Evolutionary conservation across 306 rosid genomes (phyloP), one percentile per base, ranked within the genome.

Genomic region (Arachis stenosperma): DNA sequence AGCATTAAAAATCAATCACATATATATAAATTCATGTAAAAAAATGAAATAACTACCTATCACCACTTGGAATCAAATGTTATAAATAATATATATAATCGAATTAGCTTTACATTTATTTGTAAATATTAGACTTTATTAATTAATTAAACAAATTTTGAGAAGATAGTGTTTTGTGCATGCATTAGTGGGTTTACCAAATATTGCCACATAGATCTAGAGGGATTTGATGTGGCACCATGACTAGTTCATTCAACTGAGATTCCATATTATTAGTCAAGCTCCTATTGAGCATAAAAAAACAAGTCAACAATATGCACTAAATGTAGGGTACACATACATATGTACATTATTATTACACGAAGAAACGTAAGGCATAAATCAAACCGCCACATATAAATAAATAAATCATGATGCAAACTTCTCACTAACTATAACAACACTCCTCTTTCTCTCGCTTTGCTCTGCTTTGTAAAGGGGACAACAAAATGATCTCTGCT

Each of bases 401-500:
- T 84, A 73, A 22, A 22, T 22, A 22, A 30, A 2, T 33, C 37
- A 74, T 61, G 66, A 50, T 69, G 67, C 69, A 29, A 68, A n/a
- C 69, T 73, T 64, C 73, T 33, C 4, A 33, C 37, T 33, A 33
- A 48, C 67, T 53, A 56, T 52, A 29, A 63, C 70, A 33, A 63
- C 70, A 33, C 70, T 58, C 71, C 56, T 57, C 41, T 52, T 62
- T 33, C 69, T 50, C 55, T 75, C 27, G 27, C 27, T 33, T 33
- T 33, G 42, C 52, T 71, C 70, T 79, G 30, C 22, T 40, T 77
- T 62, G 62, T 6, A 10, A 37, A 58, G 55, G 8, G 46, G 41
- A 62, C 61, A 79, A 69, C 61, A 79, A 69, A 61, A 84, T 93
- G 97, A 86, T 82, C 41, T 75, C 92, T 73, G 59, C 84, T 84